Conservation (phyloP, 257 asterid genomes). For the Salvia miltiorrhiza region DNA sequence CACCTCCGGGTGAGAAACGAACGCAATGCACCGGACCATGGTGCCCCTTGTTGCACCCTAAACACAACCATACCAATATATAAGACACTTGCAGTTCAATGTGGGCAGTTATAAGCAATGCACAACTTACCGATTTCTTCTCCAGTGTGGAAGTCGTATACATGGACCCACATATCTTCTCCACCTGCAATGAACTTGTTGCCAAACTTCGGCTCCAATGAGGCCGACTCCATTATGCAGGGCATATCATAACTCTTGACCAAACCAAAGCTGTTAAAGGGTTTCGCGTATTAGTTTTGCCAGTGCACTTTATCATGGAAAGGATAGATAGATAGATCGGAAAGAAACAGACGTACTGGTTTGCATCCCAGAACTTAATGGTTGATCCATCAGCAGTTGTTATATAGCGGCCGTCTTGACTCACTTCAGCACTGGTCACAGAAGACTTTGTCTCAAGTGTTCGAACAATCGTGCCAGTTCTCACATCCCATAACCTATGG, state of each 20-base stretch:
- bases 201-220: slow-evolving; percentile 82
- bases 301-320: background rate
- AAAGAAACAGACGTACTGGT: slow-evolving; percentile 55
- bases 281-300: background rate
- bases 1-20: slow-evolving; percentile 94
- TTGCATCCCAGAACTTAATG: slow-evolving; percentile 96
- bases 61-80: background rate
- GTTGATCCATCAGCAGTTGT: slow-evolving; percentile 90
- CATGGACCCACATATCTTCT: slow-evolving; percentile 91
- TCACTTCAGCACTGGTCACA: slow-evolving; percentile 95
- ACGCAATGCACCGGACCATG: slow-evolving; percentile 98
- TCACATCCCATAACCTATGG: slow-evolving; percentile 91
- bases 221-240: slow-evolving; percentile 83
- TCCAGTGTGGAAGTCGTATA: slow-evolving; percentile 80
- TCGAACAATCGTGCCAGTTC: slow-evolving; percentile 80
- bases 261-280: slow-evolving; percentile 63
- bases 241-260: slow-evolving; percentile 82
- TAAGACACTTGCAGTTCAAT: background rate
- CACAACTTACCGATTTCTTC: slow-evolving; percentile 59
- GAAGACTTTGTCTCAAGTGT: slow-evolving; percentile 84
- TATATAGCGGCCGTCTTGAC: slow-evolving; percentile 91
- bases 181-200: slow-evolving; percentile 90
- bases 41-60: slow-evolving; percentile 99
- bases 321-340: background rate
- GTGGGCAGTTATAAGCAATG: background rate